Evolutionary conservation across 306 rosid genomes (phyloP).

Genomic region (Luffa aegyptiaca): DNA sequence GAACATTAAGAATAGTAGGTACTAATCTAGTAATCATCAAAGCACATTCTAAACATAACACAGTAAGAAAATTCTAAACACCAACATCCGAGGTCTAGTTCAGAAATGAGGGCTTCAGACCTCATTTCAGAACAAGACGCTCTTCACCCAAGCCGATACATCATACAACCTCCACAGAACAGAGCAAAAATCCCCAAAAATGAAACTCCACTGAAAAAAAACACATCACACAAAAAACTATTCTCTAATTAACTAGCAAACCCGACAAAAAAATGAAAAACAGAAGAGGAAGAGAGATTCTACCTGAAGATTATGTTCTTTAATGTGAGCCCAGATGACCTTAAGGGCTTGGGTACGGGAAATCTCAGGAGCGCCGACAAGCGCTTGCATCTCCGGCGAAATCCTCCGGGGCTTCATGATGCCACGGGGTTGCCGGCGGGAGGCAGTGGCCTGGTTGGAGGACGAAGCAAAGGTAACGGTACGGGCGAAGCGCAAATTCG

Average conservation of each 20-base stretch:
- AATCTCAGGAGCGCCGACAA: constrained; percentile 73
- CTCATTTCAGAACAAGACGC: background rate
- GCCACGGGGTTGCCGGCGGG: constrained; percentile 46
- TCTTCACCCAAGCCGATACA: background rate
- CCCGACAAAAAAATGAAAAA: background rate
- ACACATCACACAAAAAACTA: background rate
- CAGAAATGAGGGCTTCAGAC: background rate
- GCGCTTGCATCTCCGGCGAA: constrained; percentile 82
- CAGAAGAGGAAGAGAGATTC: background rate
- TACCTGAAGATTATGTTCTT: constrained; percentile 92
- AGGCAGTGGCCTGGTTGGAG: constrained; percentile 46
- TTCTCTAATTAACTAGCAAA: background rate
- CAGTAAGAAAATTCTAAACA: background rate
- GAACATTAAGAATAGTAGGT: background rate
- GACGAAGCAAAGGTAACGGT: constrained; percentile 33
- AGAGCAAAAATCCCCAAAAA: background rate
- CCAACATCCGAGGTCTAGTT: background rate
- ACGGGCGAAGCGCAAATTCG: constrained; percentile 29
- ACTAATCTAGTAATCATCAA: background rate
- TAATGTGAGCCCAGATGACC: constrained; percentile 86
- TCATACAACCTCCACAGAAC: background rate
- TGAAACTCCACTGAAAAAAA: background rate
- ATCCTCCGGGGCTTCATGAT: constrained; percentile 69
- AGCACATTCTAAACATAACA: background rate
- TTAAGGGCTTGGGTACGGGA: constrained; percentile 91